A percentile compares a stretch with the other conserved stretches of the same genome.
Conservation (phyloP, 2,329 filamentous ascomycete species). For the Penicillium occitanis region DNA sequence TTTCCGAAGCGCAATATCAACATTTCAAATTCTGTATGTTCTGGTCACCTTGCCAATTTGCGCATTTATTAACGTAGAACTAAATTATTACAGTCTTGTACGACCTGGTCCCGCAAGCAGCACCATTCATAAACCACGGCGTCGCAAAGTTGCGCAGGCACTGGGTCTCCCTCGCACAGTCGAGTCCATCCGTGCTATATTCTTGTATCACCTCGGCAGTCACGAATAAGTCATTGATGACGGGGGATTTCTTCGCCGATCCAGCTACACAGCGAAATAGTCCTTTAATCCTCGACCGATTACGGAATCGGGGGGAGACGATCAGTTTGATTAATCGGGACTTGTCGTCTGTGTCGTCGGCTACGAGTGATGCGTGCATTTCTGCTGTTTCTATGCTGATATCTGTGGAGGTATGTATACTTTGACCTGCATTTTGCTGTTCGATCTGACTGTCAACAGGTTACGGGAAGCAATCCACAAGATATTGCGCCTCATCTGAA, state of each 20-base stretch:
- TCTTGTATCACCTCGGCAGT: slow-evolving; percentile 40
- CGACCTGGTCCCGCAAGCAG: slow-evolving; percentile 37
- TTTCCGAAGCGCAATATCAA: slow-evolving; percentile 40
- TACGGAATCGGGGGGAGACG: slow-evolving; percentile 42
- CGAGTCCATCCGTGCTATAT: slow-evolving; percentile 38
- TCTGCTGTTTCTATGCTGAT: slow-evolving; percentile 41
- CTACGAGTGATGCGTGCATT: slow-evolving; percentile 42
- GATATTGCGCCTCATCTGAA: slow-evolving; percentile 42
- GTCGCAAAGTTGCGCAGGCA: slow-evolving; percentile 36
- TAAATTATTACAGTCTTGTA: slow-evolving; percentile 32
- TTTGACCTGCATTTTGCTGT: not conserved
- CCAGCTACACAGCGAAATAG: slow-evolving; percentile 33
- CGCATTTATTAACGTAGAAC: not conserved
- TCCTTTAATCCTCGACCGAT: slow-evolving; percentile 37
- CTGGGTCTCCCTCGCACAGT: slow-evolving; percentile 38
- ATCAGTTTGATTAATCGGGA: slow-evolving; percentile 42
- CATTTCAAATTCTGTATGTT: slow-evolving; percentile 40
- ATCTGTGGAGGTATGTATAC: slow-evolving; percentile 38
- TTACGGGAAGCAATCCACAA: slow-evolving; percentile 41
- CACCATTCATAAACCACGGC: slow-evolving; percentile 38
- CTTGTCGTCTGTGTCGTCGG: slow-evolving; percentile 38
- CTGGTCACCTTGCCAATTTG: no score
- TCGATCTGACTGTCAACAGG: slow-evolving; percentile 26
- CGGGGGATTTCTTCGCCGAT: slow-evolving; percentile 36
- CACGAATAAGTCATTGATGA: slow-evolving; percentile 36